Percentiles rank a stretch among this genome's conserved stretches.
These are phyloP conservation scores for Cyclocybe aegerita DNA, from an alignment of 768 basidiomycete species.

Conservation along the genomic window DNA sequence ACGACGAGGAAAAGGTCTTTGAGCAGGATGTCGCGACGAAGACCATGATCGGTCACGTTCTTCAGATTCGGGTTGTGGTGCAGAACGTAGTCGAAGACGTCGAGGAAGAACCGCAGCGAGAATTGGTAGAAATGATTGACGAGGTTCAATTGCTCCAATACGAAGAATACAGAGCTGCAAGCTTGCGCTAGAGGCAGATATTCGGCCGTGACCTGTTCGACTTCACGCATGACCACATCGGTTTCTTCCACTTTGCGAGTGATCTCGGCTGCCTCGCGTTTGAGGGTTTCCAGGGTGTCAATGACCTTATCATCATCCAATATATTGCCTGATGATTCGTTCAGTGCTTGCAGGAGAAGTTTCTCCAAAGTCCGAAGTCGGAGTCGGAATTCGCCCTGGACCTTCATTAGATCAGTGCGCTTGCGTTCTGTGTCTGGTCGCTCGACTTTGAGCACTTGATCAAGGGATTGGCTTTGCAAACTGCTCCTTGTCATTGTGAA, in stretches of 20 bases:
- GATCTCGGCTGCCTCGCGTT: slow-evolving; percentile 94
- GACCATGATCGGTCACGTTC: slow-evolving; percentile 68
- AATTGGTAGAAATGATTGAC: slow-evolving; percentile 99
- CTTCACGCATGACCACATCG: slow-evolving; percentile 92
- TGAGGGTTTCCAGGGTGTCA: slow-evolving; percentile 91
- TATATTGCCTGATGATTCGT: slow-evolving; percentile 96
- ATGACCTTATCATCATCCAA: slow-evolving; percentile 99
- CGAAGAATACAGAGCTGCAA: slow-evolving; percentile 96
- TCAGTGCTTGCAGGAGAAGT: slow-evolving; percentile 88
- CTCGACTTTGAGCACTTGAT: slow-evolving; percentile 96
- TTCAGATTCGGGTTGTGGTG: slow-evolving; percentile 90
- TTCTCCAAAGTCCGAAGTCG: slow-evolving; percentile 92
- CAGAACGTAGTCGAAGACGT: slow-evolving; percentile 95
- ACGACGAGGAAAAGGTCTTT: slow-evolving; percentile 88
- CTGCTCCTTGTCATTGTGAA: slow-evolving; percentile 99
- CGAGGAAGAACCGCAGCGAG: slow-evolving; percentile 96
- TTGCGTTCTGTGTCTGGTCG: slow-evolving; percentile 95
- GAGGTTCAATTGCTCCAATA: slow-evolving; percentile 89
- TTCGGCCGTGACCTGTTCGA: slow-evolving; percentile 93
- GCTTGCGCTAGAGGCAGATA: slow-evolving; percentile 94
- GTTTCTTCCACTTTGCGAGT: slow-evolving; percentile 96
- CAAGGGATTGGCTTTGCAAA: slow-evolving; percentile 96
- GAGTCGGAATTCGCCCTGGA: slow-evolving; percentile 96
- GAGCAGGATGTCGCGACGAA: slow-evolving; percentile 76
- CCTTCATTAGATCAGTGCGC: slow-evolving; percentile 94